Percentiles rank a stretch among this genome's conserved stretches.
phyloP scores from a whole-genome alignment of 805 yeast genomes.

The Myxozyma neglecta region DNA sequence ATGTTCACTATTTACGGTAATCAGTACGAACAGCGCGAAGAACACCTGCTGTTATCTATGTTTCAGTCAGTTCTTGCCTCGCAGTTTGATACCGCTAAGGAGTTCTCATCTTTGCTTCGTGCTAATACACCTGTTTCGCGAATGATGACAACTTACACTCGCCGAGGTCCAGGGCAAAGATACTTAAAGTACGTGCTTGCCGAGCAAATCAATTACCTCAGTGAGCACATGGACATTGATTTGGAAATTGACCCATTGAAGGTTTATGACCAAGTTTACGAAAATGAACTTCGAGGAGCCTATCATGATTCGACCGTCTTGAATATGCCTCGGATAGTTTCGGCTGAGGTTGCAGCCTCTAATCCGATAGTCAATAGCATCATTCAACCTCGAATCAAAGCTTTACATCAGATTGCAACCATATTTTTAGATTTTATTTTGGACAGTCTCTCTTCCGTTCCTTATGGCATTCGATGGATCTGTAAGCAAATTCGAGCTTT shows the following conservation, averaged over 20 bases:
- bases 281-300: background rate
- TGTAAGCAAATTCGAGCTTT: conserved; percentile 62
- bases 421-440: conserved; percentile 54
- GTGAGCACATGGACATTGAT: conserved; percentile 34
- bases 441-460: conserved; percentile 57
- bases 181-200: conserved; percentile 40
- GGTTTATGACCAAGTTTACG: conserved; percentile 38
- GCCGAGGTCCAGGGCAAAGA: conserved; percentile 45
- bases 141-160: conserved; percentile 45
- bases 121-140: conserved; percentile 46
- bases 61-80: conserved; percentile 43
- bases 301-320: conserved; percentile 16
- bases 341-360: conserved; percentile 38
- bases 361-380: conserved; percentile 38
- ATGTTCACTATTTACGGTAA: conserved; percentile 47
- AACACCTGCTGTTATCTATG: conserved; percentile 42
- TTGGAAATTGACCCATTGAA: conserved; percentile 42
- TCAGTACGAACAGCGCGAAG: conserved; percentile 46
- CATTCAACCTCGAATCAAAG: conserved; percentile 36
- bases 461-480: conserved; percentile 68
- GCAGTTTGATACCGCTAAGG: conserved; percentile 42
- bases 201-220: conserved; percentile 35
- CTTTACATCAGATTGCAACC: conserved; percentile 34
- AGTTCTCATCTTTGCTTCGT: conserved; percentile 41
- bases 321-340: conserved; percentile 28